Base-by-base conservation (phyloP, 1,284 basidiomycete genomes). In the Marasmius sp. region DNA sequence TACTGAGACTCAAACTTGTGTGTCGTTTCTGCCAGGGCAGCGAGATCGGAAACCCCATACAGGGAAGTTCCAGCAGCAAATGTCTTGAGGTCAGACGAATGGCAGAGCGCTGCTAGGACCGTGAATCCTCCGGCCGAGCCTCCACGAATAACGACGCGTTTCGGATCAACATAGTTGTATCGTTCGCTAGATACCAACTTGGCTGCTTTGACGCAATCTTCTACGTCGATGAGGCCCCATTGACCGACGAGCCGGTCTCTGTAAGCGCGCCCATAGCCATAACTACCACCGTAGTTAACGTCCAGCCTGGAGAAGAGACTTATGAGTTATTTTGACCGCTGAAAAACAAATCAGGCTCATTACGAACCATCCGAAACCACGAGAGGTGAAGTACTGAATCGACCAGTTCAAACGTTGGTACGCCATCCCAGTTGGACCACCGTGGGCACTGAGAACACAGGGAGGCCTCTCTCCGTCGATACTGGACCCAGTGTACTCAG, bases 1-100 rank as follows among this genome's bases (percentile, higher is more conserved):
- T 87, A 89, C n/a, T 75, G 73, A 20, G 80, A 76, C 69, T 88
- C 84, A 56, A 89, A 90, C 67, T 92, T 92, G 74, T 92, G 89
- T 0, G 85, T 86, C 61, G 83, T 79, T 39, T 79, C 72, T 6
- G 75, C 78, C 16, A 89, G 75, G 20, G 74, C 72, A 1, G 69
- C 69, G 14, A 90, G 69, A 62, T 88, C 83, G 0, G 82, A 82
- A 20, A 90, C 72, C 0, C 88, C 88, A 66, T 79, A 90, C 22
- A 71, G 72, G 0, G 83, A 81, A 0, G 78, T 80, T 0, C 80
- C 84, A 3, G 81, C 83, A 1, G 80, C 78, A 63, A 84, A 85
- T n/a, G 55, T 52, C 49, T 53, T 33, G 16, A 43, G 41, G 50
- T 61, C 43, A 33, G 48, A 53, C 27, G 54, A 57, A 27, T 61